Base-by-base conservation (phyloP, 1,284 basidiomycete genomes). In the Cutaneotrichosporon sp. region DNA sequence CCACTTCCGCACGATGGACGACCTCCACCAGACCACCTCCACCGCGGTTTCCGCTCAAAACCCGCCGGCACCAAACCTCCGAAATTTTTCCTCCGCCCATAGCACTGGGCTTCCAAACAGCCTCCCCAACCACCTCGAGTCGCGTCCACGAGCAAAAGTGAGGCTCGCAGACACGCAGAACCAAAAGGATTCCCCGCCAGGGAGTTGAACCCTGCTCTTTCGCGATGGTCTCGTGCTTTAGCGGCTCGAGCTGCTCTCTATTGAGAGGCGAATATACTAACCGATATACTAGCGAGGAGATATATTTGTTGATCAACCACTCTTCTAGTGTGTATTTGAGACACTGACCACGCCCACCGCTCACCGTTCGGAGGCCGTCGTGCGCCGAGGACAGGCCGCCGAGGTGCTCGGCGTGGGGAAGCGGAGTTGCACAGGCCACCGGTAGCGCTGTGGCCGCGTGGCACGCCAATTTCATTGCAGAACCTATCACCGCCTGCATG, bases 121-220 rank as follows among this genome's bases (percentile, higher is more conserved):
- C 13, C 16, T 11, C 13, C n/a, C 34, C 13, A 36, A 36, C 16
- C 5, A 7, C 3, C 11, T 11, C 16, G 13, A 16, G 16, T 3
- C 34, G 13, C 34, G 3, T 11, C 11, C 6, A 16, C 6, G 34
- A 36, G 34, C 34, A 36, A 16, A 16, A 13, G 10, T 11, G 16
- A 36, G 13, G 34, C 10, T n/a, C 18, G 38, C 29, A 29, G 29
- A 29, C 9, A n/a, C 38, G 18, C 16, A 4, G 3, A 14, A n/a
- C 38, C 38, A 42, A 42, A 42, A 42, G 38, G 18, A 42, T 42
- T 42, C 38, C 38, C 38, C 38, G 38, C 38, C 38, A 42, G 38
- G 38, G 38, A 42, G 38, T 42, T 42, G 38, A 42, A 42, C 38
- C 38, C 38, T 42, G 38, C 38, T 42, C 38, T 42, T 42, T 42